Conservation (phyloP, 2,329 filamentous ascomycete species). For the Aureobasidium leucospermi region DNA sequence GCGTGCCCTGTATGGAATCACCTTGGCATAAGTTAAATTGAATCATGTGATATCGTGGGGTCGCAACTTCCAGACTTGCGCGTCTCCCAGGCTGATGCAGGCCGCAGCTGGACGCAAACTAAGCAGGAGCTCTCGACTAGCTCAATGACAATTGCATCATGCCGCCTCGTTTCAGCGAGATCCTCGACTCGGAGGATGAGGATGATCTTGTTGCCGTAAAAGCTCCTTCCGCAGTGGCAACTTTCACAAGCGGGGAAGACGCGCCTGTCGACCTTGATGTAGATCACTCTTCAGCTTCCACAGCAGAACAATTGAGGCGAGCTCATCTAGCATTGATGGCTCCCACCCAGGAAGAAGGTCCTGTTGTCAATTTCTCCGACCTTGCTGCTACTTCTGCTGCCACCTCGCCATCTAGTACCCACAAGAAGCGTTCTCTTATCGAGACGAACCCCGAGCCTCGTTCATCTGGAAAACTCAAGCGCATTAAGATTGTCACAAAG, state of each 20-base stretch:
- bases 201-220: conserved; percentile 4
- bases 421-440: not conserved
- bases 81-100: not conserved
- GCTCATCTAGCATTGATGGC: conserved; percentile 11
- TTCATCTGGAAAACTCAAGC: conserved; percentile 12
- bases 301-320: not conserved
- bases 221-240: not conserved
- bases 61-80: not conserved
- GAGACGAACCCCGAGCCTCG: not conserved
- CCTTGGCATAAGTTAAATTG: not conserved
- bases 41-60: not conserved
- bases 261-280: not conserved
- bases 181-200: conserved; percentile 14
- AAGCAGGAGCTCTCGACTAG: not conserved
- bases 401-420: not conserved
- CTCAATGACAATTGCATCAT: not conserved
- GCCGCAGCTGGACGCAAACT: not conserved
- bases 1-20: too few species aligned
- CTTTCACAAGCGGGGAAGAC: not conserved
- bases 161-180: not conserved
- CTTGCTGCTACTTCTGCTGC: not conserved
- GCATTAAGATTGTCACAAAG: conserved; percentile 6
- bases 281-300: conserved; percentile 1
- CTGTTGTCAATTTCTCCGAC: not conserved
- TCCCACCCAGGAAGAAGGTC: conserved; percentile 3